Evolutionary conservation across 352 stramenopile species (phyloP), one percentile per base, ranked within the genome.

Genomic region (Globisporangium cystogenes): DNA sequence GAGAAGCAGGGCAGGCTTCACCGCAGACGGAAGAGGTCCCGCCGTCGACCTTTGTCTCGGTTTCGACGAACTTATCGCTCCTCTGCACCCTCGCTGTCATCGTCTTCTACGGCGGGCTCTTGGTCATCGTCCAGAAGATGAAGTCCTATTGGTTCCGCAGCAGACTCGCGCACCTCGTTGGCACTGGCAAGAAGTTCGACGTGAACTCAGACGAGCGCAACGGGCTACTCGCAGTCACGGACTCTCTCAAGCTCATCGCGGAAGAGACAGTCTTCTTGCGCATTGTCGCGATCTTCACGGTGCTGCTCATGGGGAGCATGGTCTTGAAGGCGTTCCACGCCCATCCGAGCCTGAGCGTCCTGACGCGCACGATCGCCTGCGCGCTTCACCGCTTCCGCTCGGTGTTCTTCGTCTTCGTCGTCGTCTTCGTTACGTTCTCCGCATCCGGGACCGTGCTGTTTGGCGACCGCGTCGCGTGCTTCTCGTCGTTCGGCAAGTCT

Each of bases 371-470:
- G 11, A 64, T 89, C 54, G 62, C 63, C 2, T 65, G 61, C 24
- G 70, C 77, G 20, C 54, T 86, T 14, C 55, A 74, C 47, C 65
- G 80, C 21, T 83, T 87, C 23, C 54, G 52, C 0, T 70, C 63
- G 4, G 83, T 87, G 49, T 81, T 80, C 54, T 56, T 77, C 20
- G 70, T 86, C 1, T 87, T 86, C 42, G 52, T 75, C 24, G 64
- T 87, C 23, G 72, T 85, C 33, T 76, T 83, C 33, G 47, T 83
- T 24, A 79, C 67, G 10, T 87, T 83, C 50, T 51, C 70, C 6
- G 55, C 76, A 10, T 73, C 68, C 8, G 76, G 74, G 3, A 70
- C 59, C 1, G 48, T 86, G 44, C 56, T 87, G 4, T 87, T 87
- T n/a, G 76, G 76, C 3, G 70, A 79, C 27, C 68, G 74, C 14